Conservation (phyloP, 2,329 filamentous ascomycete genomes). For the Dothistroma septosporum region DNA sequence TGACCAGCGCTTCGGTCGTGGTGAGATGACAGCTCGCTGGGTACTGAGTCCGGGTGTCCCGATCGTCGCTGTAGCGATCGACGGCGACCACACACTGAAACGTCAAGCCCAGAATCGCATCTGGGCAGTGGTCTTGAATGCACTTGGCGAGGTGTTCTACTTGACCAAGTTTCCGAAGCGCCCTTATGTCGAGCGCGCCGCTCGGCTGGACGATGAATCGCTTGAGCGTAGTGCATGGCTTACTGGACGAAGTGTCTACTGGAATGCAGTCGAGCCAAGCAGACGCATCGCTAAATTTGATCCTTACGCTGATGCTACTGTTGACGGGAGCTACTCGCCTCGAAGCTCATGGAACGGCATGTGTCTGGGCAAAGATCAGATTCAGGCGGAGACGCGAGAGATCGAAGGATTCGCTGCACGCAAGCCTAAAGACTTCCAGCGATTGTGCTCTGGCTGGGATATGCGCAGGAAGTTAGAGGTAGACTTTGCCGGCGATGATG, state of each 20-base stretch:
- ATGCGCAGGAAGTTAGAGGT: slow-evolving; percentile 83
- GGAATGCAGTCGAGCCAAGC: slow-evolving; percentile 76
- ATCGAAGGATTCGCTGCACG: slow-evolving; percentile 72
- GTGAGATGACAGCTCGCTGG: slow-evolving; percentile 84
- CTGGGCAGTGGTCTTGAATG: slow-evolving; percentile 93
- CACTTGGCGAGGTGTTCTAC: slow-evolving; percentile 86
- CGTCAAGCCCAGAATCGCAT: slow-evolving; percentile 67
- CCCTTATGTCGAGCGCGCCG: slow-evolving; percentile 47
- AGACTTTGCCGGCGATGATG: slow-evolving; percentile 81
- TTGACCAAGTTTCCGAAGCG: slow-evolving; percentile 65
- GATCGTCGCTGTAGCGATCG: slow-evolving; percentile 76
- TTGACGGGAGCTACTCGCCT: slow-evolving; percentile 73
- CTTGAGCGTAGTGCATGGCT: slow-evolving; percentile 69
- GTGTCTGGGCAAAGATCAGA: slow-evolving; percentile 65
- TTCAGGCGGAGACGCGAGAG: slow-evolving; percentile 71
- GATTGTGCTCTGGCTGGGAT: slow-evolving; percentile 79
- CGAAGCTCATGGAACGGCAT: slow-evolving; percentile 71
- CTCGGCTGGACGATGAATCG: slow-evolving; percentile 48
- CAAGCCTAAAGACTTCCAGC: slow-evolving; percentile 73
- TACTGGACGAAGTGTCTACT: slow-evolving; percentile 71
- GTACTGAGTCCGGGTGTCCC: slow-evolving; percentile 87
- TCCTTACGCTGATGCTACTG: slow-evolving; percentile 63
- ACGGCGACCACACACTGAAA: slow-evolving; percentile 72
- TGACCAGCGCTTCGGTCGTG: slow-evolving; percentile 60
- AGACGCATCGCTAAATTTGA: slow-evolving; percentile 68